A percentile compares a stretch with the other conserved stretches of the same genome.
phyloP scores from a whole-genome alignment of 768 basidiomycete genomes.

The Chalciporus piperatus region DNA sequence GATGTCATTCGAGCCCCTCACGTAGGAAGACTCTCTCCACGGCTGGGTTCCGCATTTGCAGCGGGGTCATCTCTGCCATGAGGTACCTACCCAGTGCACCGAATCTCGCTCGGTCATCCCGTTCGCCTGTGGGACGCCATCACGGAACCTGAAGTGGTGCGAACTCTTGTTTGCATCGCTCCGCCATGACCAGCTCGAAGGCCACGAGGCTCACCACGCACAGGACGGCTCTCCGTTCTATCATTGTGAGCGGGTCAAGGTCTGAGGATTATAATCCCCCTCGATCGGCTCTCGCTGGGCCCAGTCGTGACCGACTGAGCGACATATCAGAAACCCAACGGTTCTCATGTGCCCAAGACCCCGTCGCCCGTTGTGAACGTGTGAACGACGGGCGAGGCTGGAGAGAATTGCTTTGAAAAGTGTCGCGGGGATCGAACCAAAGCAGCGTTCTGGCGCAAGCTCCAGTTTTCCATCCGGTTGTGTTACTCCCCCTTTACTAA shows the following conservation, averaged over 20 bases:
- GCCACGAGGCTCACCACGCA: constrained; percentile 68
- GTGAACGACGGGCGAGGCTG: background rate
- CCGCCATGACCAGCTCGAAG: constrained; percentile 44
- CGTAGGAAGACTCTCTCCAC: too few species aligned
- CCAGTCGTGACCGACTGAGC: constrained; percentile 55
- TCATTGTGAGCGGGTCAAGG: constrained; percentile 76
- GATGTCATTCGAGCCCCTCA: too few species aligned
- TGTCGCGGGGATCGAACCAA: constrained; percentile 51
- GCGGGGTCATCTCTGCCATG: too few species aligned
- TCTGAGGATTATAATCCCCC: constrained; percentile 72
- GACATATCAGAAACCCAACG: constrained; percentile 65
- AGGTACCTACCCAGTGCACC: too few species aligned
- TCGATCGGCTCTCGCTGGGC: constrained; percentile 61
- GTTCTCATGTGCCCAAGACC: constrained; percentile 41
- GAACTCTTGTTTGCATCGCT: background rate
- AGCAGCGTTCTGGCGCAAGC: background rate
- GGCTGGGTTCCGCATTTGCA: too few species aligned
- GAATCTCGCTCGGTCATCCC: too few species aligned
- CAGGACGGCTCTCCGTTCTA: constrained; percentile 36
- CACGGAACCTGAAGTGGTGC: too few species aligned
- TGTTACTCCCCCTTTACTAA: background rate
- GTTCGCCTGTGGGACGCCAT: too few species aligned
- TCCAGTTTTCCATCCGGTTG: background rate
- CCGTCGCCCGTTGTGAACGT: too few species aligned
- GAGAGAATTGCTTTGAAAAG: constrained; percentile 39